phyloP scores from a whole-genome alignment of 2,329 filamentous ascomycete species.

The Xylariaceae sp. region DNA sequence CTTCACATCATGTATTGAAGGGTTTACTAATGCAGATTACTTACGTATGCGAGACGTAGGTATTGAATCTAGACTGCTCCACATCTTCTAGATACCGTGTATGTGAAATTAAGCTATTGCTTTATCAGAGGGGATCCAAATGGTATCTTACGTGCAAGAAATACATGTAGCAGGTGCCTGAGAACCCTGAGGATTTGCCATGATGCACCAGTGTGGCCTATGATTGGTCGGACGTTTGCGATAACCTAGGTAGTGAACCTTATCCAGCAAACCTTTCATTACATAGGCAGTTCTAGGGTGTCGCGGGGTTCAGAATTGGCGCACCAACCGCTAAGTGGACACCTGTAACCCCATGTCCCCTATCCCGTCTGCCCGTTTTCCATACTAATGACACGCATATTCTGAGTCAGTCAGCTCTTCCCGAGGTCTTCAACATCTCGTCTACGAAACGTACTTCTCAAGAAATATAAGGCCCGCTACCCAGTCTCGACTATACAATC shows the following conservation, averaged over 20 bases:
- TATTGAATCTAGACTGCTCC: too few relatives aligned
- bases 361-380: not conserved
- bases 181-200: slow-evolving; percentile 23
- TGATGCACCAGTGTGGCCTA: slow-evolving; percentile 11
- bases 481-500: not conserved
- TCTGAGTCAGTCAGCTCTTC: not conserved
- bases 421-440: not conserved
- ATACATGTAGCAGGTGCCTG: not conserved
- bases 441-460: not conserved
- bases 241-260: slow-evolving; percentile 5
- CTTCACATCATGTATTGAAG: too few relatives aligned
- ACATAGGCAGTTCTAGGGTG: not conserved
- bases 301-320: slow-evolving; percentile 20
- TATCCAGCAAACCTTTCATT: not conserved
- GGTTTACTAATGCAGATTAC: too few relatives aligned
- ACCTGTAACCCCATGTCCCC: slow-evolving; percentile 5
- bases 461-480: not conserved
- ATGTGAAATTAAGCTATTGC: too few relatives aligned
- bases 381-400: slow-evolving; percentile 9
- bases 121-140: too few relatives aligned
- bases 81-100: too few relatives aligned
- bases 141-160: too few relatives aligned
- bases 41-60: too few relatives aligned
- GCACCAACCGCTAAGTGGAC: slow-evolving; percentile 9
- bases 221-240: slow-evolving; percentile 18